phyloP scores from a whole-genome alignment of 192 early-diverging fungal species.

The Entomortierella chlamydospora region DNA sequence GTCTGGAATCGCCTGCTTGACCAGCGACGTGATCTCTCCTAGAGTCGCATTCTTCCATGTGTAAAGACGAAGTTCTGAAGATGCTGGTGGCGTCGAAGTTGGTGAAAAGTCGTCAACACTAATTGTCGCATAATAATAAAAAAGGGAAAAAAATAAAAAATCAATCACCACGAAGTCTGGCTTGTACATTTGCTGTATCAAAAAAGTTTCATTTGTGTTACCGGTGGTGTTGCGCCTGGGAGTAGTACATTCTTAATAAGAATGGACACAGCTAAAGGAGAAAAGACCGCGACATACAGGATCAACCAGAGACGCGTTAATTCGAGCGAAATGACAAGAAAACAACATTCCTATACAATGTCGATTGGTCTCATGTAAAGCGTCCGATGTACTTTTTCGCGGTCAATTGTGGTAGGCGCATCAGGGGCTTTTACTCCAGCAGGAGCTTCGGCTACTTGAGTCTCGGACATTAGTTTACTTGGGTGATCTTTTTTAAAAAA shows the following conservation, averaged over 20 bases:
- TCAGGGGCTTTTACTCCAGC: neutral
- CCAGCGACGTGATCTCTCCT: constrained; percentile 29
- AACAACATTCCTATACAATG: neutral
- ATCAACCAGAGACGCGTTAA: neutral
- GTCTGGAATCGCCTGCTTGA: constrained; percentile 44
- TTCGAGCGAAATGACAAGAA: neutral
- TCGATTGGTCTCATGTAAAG: neutral
- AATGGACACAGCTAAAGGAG: constrained; percentile 38
- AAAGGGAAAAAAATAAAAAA: neutral
- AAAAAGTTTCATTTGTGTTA: constrained; percentile 10
- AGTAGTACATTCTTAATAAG: constrained; percentile 39
- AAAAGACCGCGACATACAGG: neutral
- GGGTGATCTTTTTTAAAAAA: too few species aligned
- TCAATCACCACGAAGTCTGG: too few species aligned
- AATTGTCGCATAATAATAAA: neutral
- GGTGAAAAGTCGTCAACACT: constrained; percentile 30
- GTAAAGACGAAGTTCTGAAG: constrained; percentile 35
- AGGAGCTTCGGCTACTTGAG: neutral
- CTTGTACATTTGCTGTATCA: too few species aligned
- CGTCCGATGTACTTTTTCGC: constrained; percentile 10
- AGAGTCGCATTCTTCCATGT: constrained; percentile 53
- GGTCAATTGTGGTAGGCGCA: neutral
- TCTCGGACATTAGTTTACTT: neutral
- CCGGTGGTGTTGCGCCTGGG: constrained; percentile 25
- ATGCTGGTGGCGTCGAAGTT: constrained; percentile 13